Conservation (phyloP, 1,284 basidiomycete species). For the Pascua guehoae region DNA sequence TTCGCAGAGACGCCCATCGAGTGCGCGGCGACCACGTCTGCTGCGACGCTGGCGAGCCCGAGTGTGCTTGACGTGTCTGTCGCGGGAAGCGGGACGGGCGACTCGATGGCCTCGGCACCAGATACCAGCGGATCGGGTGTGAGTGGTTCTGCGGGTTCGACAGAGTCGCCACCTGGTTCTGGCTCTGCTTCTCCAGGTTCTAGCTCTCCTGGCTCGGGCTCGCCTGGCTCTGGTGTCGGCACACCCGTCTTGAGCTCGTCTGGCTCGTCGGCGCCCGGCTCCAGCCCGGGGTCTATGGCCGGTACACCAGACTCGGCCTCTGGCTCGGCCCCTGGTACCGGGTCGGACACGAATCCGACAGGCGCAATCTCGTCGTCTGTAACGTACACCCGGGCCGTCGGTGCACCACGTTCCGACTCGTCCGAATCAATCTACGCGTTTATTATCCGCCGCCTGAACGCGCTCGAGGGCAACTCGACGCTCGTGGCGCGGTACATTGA, state of each 20-base stretch:
- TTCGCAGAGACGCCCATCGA: conserved; percentile 6
- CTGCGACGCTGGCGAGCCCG: background rate
- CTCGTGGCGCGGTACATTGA: conserved; percentile 84
- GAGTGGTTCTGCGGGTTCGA: background rate
- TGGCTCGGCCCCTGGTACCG: too few species aligned
- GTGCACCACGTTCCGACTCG: conserved; percentile 48
- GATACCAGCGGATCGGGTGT: background rate
- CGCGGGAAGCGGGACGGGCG: background rate
- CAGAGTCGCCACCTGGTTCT: too few species aligned
- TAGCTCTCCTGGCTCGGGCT: too few species aligned
- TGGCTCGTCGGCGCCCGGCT: background rate
- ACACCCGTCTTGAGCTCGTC: too few species aligned
- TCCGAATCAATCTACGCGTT: conserved; percentile 96
- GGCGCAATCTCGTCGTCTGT: background rate
- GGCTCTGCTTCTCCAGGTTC: too few species aligned
- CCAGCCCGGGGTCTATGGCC: background rate
- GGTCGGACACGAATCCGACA: background rate
- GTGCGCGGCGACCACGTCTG: conserved; percentile 1
- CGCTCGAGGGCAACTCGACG: conserved; percentile 83
- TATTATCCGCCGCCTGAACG: conserved; percentile 86
- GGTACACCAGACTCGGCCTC: background rate
- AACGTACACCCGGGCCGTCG: background rate
- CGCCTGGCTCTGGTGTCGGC: too few species aligned
- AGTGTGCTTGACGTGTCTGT: too few species aligned
- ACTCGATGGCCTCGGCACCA: background rate